Conservation (phyloP, 805 yeast genomes). For the Yamadazyma tumulicola region DNA sequence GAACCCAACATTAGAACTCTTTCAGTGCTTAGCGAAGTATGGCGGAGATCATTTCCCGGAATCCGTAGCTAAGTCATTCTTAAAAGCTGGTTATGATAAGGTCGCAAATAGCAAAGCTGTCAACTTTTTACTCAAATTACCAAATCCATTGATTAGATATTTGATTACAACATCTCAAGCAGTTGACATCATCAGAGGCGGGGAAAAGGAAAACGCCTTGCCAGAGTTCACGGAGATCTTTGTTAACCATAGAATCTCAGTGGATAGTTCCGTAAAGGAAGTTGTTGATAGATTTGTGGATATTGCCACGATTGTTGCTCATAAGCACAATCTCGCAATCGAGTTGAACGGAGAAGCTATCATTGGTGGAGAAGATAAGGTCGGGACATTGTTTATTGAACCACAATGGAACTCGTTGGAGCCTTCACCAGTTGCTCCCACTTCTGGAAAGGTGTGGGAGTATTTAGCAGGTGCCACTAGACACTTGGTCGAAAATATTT, state of each 20-base stretch:
- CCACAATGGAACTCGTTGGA: conserved; percentile 23
- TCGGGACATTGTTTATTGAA: conserved; percentile 16
- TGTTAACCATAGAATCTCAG: conserved; percentile 34
- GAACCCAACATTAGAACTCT: conserved; percentile 57
- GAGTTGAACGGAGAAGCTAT: conserved; percentile 15
- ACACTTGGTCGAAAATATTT: conserved; percentile 57
- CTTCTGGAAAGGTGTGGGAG: conserved; percentile 46
- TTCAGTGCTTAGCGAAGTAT: conserved; percentile 65
- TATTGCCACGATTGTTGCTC: conserved; percentile 24
- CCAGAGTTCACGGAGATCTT: conserved; percentile 29
- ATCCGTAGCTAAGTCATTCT: conserved; percentile 25
- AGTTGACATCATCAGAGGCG: conserved; percentile 31
- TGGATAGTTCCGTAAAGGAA: conserved; percentile 25
- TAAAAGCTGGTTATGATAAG: conserved; percentile 34
- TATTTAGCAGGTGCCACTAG: conserved; percentile 60
- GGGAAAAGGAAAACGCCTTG: conserved; percentile 39
- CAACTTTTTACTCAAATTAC: conserved; percentile 19
- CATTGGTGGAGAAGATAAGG: conserved; percentile 12
- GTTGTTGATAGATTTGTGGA: conserved; percentile 17
- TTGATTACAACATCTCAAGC: conserved; percentile 33
- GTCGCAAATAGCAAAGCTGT: conserved; percentile 11
- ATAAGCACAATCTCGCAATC: conserved; percentile 24
- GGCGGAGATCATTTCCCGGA: conserved; percentile 21
- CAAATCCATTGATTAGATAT: conserved; percentile 21
- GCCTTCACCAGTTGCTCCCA: conserved; percentile 47